Conservation (phyloP, 2,329 filamentous ascomycete species). For the Colletotrichum tofieldiae region DNA sequence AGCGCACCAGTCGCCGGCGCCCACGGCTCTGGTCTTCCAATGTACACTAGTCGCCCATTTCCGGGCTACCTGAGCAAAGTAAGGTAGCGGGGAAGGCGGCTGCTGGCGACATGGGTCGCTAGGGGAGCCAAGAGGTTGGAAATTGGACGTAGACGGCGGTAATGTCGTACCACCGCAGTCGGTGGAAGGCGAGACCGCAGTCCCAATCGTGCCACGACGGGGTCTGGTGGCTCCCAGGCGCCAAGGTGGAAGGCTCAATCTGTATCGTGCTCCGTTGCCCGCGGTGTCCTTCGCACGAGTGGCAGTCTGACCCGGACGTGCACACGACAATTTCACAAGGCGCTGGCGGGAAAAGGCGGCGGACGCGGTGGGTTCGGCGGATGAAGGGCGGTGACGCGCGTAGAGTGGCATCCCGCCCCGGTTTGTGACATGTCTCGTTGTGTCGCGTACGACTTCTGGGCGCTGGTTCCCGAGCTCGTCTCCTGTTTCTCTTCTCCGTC, state of each 20-base stretch:
- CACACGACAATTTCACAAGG: background rate
- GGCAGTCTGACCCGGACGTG: background rate
- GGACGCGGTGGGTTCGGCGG: background rate
- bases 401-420: background rate
- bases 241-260: background rate
- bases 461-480: conserved; percentile 12
- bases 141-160: conserved; percentile 29
- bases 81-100: conserved; percentile 22
- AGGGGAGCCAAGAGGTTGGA: conserved; percentile 36
- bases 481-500: conserved; percentile 9
- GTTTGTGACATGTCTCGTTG: conserved; percentile 17
- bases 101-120: conserved; percentile 4
- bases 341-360: background rate
- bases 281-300: background rate
- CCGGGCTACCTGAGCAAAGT: conserved; percentile 29
- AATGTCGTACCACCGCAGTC: conserved; percentile 28
- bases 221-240: background rate
- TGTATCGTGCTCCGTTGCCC: background rate
- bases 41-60: conserved; percentile 20
- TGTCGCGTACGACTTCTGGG: conserved; percentile 1
- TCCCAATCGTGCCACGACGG: conserved; percentile 23
- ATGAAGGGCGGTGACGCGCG: conserved; percentile 1
- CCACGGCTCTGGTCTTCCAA: conserved; percentile 7
- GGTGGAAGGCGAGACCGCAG: conserved; percentile 22
- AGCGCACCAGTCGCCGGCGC: background rate